phyloP scores from a whole-genome alignment of 176 grass and related monocot species.

The Zea mays region DNA sequence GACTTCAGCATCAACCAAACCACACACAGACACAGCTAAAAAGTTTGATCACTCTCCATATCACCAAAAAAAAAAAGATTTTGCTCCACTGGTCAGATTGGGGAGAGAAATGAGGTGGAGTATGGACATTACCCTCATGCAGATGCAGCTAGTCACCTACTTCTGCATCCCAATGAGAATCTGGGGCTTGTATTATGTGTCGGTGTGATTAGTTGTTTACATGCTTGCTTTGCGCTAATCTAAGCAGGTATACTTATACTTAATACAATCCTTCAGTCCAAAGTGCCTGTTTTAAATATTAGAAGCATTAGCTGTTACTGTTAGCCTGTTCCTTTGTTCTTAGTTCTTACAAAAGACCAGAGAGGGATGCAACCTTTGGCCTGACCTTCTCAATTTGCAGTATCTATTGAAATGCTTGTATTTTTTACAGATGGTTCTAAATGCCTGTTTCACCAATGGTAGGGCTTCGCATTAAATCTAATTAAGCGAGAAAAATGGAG shows the following conservation, averaged over 20 bases:
- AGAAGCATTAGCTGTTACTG: conserved; percentile 37
- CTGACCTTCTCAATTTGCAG: not conserved
- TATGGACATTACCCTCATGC: not conserved
- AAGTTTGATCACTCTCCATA: conserved; percentile 26
- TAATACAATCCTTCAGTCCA: conserved; percentile 34
- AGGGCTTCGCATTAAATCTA: not conserved
- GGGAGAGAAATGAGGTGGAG: not conserved
- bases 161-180: conserved; percentile 57
- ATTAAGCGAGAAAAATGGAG: not conserved
- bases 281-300: conserved; percentile 41
- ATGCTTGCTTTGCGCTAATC: conserved; percentile 38
- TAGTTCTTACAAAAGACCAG: not conserved
- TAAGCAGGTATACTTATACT: conserved; percentile 28
- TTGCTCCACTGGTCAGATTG: conserved; percentile 22
- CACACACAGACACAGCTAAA: not conserved
- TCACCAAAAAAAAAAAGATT: not conserved
- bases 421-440: not conserved
- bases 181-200: conserved; percentile 45
- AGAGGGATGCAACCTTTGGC: not conserved
- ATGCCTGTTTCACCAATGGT: not conserved
- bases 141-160: not conserved
- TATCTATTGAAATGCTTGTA: not conserved
- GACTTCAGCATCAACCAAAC: conserved; percentile 45
- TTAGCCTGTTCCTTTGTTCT: conserved; percentile 11
- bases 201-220: conserved; percentile 54